Evolutionary conservation across 2,329 filamentous ascomycete species (phyloP).

Genomic region (Rutstroemia sp.): DNA sequence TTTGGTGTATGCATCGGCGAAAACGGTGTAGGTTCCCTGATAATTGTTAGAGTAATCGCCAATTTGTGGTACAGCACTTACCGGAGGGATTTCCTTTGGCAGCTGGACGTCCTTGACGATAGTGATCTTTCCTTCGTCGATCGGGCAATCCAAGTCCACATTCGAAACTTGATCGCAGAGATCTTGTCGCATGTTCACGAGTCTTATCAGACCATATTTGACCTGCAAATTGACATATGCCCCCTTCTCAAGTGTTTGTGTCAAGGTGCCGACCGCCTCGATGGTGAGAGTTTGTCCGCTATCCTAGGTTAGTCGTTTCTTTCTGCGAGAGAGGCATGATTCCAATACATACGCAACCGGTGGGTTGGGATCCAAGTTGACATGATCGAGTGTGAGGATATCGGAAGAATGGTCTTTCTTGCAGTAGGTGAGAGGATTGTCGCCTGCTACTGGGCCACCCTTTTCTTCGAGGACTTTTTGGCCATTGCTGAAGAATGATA

Average conservation of each 20-base stretch:
- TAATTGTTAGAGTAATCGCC: constrained; percentile 5
- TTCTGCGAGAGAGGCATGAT: not conserved
- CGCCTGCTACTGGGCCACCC: constrained; percentile 46
- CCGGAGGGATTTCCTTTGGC: constrained; percentile 80
- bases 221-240: constrained; percentile 78
- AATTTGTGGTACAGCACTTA: constrained; percentile 41
- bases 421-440: constrained; percentile 82
- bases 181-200: constrained; percentile 74
- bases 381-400: constrained; percentile 67
- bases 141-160: constrained; percentile 81
- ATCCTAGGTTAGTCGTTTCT: constrained; percentile 19
- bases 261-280: constrained; percentile 68
- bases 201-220: constrained; percentile 88
- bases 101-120: constrained; percentile 79
- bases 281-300: constrained; percentile 77
- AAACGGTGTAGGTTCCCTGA: constrained; percentile 83
- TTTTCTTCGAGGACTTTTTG: constrained; percentile 39
- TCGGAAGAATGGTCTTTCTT: constrained; percentile 55
- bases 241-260: constrained; percentile 64
- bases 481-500: constrained; percentile 39
- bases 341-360: constrained; percentile 64
- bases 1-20: constrained; percentile 73
- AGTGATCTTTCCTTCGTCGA: constrained; percentile 67
- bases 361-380: constrained; percentile 80
- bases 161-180: constrained; percentile 86